Conservation (phyloP, 257 asterid species). For the Solanum corneliomulleri region DNA sequence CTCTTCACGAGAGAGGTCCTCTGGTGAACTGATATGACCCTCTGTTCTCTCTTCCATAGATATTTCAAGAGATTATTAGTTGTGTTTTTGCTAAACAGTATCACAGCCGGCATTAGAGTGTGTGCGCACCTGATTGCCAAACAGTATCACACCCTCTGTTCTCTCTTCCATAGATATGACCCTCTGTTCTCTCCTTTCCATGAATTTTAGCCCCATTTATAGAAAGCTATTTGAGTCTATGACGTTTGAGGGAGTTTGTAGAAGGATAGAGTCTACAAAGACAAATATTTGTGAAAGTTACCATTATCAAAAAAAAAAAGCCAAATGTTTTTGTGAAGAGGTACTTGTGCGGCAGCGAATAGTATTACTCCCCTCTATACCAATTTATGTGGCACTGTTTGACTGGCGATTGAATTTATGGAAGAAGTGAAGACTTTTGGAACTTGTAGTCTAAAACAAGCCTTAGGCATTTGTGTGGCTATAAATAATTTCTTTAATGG, state of each 20-base stretch:
- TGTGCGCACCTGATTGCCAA: not conserved
- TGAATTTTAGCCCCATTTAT: not conserved
- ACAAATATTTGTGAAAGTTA: no score
- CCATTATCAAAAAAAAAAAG: no score
- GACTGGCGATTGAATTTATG: not conserved
- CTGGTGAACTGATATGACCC: not conserved
- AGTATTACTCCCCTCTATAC: not conserved
- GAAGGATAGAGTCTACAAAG: not conserved
- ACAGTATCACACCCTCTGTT: no score
- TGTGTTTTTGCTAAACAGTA: not conserved
- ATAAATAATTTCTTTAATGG: not conserved
- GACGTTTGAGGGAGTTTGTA: not conserved
- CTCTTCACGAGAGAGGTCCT: not conserved
- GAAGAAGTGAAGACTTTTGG: not conserved
- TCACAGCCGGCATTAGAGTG: not conserved
- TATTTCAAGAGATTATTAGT: not conserved
- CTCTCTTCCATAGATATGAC: no score
- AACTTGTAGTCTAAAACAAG: not conserved
- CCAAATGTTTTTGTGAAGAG: not conserved
- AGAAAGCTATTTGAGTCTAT: not conserved
- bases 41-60: not conserved
- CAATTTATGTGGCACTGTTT: not conserved
- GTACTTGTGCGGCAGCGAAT: not conserved
- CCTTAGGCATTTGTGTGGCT: not conserved
- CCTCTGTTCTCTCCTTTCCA: not conserved